Conservation (phyloP, 2,329 filamentous ascomycete species). For the Metarhizium guizhouense region DNA sequence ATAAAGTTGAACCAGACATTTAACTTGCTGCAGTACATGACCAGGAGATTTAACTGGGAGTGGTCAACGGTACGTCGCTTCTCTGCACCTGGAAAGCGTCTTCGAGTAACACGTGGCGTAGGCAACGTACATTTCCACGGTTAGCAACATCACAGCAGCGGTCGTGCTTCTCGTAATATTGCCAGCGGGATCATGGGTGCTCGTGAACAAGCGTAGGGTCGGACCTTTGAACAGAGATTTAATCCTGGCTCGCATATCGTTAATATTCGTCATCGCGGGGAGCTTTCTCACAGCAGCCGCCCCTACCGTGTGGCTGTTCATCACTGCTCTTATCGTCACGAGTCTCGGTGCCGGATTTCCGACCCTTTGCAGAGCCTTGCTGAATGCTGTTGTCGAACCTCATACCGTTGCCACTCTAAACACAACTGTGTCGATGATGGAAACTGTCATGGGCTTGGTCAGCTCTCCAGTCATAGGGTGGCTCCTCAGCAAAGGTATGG, state of each 20-base stretch:
- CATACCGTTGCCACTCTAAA: constrained; percentile 46
- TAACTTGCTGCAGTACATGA: constrained; percentile 42
- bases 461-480: constrained; percentile 37
- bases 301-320: constrained; percentile 23
- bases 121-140: constrained; percentile 32
- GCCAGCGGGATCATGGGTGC: constrained; percentile 22
- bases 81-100: not conserved
- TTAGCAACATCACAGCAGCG: constrained; percentile 28
- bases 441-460: constrained; percentile 38
- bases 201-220: constrained; percentile 21
- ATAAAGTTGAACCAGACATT: constrained; percentile 22
- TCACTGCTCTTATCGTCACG: constrained; percentile 33
- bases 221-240: constrained; percentile 30
- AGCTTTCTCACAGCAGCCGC: constrained; percentile 29
- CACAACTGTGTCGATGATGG: constrained; percentile 39
- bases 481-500: constrained; percentile 35
- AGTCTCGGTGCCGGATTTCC: constrained; percentile 35
- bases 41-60: constrained; percentile 39
- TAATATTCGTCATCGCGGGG: constrained; percentile 21
- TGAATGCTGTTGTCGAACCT: constrained; percentile 44
- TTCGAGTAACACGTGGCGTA: constrained; percentile 7
- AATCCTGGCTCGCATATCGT: constrained; percentile 26
- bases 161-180: constrained; percentile 29
- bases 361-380: constrained; percentile 35
- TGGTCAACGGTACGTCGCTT: constrained; percentile 30